Conservation (phyloP, 306 rosid genomes). For the Citrullus mucosospermus region DNA sequence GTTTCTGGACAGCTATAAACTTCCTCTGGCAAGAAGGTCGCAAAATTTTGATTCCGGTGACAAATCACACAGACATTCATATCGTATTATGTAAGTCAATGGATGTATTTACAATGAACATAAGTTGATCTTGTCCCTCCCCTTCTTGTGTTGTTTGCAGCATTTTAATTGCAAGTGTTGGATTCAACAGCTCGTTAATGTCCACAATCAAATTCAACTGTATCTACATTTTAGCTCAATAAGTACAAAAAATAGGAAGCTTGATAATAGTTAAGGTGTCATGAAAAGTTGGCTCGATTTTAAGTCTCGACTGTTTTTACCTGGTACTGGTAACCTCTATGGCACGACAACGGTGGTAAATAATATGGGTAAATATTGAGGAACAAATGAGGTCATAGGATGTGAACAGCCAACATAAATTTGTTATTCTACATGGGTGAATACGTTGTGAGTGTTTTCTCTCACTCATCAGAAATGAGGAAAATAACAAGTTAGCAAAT, state of each 20-base stretch:
- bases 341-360: not conserved
- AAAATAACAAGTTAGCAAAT: not conserved
- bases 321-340: not conserved
- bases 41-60: constrained; percentile 29
- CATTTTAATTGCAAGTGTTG: not conserved
- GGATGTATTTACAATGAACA: not conserved
- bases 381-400: not conserved
- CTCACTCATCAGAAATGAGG: not conserved
- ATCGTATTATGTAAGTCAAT: constrained; percentile 73
- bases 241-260: not conserved
- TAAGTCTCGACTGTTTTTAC: not conserved
- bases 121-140: not conserved
- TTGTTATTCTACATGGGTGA: not conserved
- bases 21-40: constrained; percentile 39
- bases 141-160: not conserved
- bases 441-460: not conserved
- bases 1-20: constrained; percentile 72
- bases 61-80: constrained; percentile 58
- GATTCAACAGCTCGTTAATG: not conserved
- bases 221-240: not conserved
- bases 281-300: not conserved
- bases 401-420: not conserved
- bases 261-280: not conserved
- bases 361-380: not conserved
- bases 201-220: not conserved